A percentile compares a stretch with the other conserved stretches of the same genome.
Conservation (phyloP, 108 stramenopile genomes). For the Schizochytrium sp. region DNA sequence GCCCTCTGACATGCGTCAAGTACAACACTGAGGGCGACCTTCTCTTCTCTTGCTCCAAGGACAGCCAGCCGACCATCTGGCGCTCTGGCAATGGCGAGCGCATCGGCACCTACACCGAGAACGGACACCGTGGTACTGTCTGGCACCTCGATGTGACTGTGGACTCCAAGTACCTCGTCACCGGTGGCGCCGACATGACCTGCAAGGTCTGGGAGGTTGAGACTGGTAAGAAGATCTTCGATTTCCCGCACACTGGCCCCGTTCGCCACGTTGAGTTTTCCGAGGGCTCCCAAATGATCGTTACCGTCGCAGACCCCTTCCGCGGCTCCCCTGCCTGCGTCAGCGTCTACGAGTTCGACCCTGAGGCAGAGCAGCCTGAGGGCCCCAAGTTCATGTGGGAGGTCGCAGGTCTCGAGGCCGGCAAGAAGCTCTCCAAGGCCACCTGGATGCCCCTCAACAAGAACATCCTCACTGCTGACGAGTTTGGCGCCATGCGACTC, state of each 20-base stretch:
- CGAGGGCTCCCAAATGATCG: conserved; percentile 91
- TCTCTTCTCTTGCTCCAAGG: conserved; percentile 92
- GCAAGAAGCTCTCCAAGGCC: conserved; percentile 86
- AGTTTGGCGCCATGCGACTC: conserved; percentile 89
- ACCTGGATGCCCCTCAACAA: conserved; percentile 91
- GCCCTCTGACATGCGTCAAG: conserved; percentile 94
- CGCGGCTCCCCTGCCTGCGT: conserved; percentile 91
- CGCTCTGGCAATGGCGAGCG: conserved; percentile 91
- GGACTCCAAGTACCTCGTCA: conserved; percentile 73
- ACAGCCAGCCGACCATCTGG: conserved; percentile 93
- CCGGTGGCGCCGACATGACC: conserved; percentile 75
- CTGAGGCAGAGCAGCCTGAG: conserved; percentile 75
- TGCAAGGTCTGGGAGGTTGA: conserved; percentile 90
- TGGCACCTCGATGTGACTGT: conserved; percentile 90
- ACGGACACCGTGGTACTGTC: conserved; percentile 95
- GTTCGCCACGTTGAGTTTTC: conserved; percentile 84
- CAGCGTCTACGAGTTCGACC: conserved; percentile 86
- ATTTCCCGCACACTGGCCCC: conserved; percentile 89
- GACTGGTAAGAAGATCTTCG: conserved; percentile 87
- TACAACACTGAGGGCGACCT: conserved; percentile 98
- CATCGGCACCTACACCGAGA: conserved; percentile 86
- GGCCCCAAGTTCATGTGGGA: conserved; percentile 79
- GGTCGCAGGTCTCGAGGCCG: conserved; percentile 85
- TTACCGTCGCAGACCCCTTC: conserved; percentile 94
- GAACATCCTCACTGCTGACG: conserved; percentile 88